phyloP scores from a whole-genome alignment of 2,329 filamentous ascomycete species.

The Epichloe hybrida region DNA sequence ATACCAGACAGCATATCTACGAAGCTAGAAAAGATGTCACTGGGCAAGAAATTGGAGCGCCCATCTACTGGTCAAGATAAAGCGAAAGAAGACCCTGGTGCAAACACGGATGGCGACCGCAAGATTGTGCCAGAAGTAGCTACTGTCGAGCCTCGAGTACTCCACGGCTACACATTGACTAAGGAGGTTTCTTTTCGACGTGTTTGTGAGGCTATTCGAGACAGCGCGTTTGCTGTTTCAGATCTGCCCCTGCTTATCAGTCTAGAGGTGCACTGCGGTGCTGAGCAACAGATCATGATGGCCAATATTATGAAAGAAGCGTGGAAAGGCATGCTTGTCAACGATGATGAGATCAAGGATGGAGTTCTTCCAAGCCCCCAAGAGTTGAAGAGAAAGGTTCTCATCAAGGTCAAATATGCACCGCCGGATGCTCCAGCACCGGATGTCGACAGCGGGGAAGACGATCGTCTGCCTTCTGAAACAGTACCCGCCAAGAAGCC shows the following conservation, averaged over 20 bases:
- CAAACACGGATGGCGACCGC: conserved; percentile 3
- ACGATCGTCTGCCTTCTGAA: conserved; percentile 28
- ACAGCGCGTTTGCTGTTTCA: conserved; percentile 61
- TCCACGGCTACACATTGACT: conserved; percentile 84
- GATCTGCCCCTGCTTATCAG: conserved; percentile 86
- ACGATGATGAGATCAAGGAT: conserved; percentile 33
- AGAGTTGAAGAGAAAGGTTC: conserved; percentile 62
- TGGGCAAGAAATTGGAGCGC: conserved; percentile 29
- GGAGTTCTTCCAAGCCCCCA: conserved; percentile 51
- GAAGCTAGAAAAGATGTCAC: conserved; percentile 34
- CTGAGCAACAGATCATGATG: conserved; percentile 78
- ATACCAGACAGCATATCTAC: conserved; percentile 28
- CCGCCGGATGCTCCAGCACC: conserved; percentile 25
- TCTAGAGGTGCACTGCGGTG: conserved; percentile 75
- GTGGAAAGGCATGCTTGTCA: conserved; percentile 63
- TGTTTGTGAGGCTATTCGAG: conserved; percentile 67
- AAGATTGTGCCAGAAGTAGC: conserved; percentile 15
- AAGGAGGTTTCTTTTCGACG: conserved; percentile 76
- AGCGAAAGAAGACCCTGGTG: conserved; percentile 1
- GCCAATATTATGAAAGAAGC: conserved; percentile 79
- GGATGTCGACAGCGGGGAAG: conserved; percentile 19
- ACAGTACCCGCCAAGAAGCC: conserved; percentile 29
- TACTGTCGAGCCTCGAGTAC: conserved; percentile 56
- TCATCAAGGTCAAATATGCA: conserved; percentile 68
- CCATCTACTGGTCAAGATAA: conserved; percentile 11